These are phyloP conservation scores for Lojkania enalia DNA, from an alignment of 2,329 filamentous ascomycete genomes.

Conservation along the genomic window DNA sequence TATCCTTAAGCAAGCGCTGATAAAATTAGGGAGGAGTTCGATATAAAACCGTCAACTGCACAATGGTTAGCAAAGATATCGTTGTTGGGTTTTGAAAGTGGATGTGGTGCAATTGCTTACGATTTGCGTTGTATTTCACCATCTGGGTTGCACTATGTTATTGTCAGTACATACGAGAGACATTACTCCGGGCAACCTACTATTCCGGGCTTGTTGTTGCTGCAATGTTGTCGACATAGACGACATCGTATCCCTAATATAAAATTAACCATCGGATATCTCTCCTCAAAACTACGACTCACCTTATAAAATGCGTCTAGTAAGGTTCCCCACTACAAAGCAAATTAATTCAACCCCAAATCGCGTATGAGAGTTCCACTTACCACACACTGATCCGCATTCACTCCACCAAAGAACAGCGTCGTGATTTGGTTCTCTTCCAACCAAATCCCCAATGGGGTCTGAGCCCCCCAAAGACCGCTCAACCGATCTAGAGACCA, in stretches of 20 bases:
- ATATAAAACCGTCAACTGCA: neutral
- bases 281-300: neutral
- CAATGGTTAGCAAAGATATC: too few relatives aligned
- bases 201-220: conserved; percentile 20
- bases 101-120: neutral
- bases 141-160: conserved; percentile 17
- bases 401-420: conserved; percentile 43
- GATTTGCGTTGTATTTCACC: conserved; percentile 19
- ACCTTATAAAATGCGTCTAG: conserved; percentile 19
- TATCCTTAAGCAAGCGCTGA: neutral
- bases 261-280: neutral
- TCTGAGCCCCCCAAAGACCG: conserved; percentile 40
- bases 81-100: neutral
- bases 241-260: conserved; percentile 19
- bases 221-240: conserved; percentile 22
- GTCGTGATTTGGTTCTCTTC: conserved; percentile 42
- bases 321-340: conserved; percentile 12
- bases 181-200: conserved; percentile 6
- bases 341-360: neutral
- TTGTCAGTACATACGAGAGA: neutral
- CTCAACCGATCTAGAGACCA: conserved; percentile 37
- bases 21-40: neutral
- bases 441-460: conserved; percentile 40
- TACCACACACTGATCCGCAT: conserved; percentile 44
- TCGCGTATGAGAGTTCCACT: conserved; percentile 2